These are phyloP conservation scores for Aspergillus sp. DNA, from an alignment of 2,329 filamentous ascomycete genomes.

Conservation along the genomic window DNA sequence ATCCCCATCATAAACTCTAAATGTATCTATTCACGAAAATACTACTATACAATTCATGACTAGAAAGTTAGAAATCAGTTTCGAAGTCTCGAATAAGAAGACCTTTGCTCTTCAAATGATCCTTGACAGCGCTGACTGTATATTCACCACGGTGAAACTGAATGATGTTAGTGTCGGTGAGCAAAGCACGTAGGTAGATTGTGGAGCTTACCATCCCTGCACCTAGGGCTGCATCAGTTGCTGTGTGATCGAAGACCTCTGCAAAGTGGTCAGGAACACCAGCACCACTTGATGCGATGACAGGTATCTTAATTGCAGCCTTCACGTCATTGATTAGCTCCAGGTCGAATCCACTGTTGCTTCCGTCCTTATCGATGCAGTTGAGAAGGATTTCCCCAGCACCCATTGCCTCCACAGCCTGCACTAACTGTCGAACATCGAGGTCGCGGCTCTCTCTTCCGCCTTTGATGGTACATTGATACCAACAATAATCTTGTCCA, in stretches of 20 bases:
- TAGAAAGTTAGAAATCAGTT: conserved; percentile 12
- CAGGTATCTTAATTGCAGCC: conserved; percentile 76
- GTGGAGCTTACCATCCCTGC: conserved; percentile 69
- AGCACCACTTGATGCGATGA: conserved; percentile 90
- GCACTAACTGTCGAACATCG: conserved; percentile 80
- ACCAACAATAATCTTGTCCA: conserved; percentile 85
- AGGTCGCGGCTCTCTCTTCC: conserved; percentile 90
- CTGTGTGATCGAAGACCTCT: conserved; percentile 80
- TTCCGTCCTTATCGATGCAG: conserved; percentile 95
- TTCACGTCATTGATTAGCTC: conserved; percentile 90
- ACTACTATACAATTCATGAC: too few species aligned
- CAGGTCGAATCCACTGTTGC: conserved; percentile 87
- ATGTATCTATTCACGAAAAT: neutral
- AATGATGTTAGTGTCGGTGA: conserved; percentile 6
- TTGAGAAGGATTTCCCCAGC: conserved; percentile 91
- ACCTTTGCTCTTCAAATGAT: conserved; percentile 63
- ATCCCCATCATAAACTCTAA: neutral
- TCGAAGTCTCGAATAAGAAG: conserved; percentile 77
- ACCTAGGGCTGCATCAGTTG: conserved; percentile 84
- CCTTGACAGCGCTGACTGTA: conserved; percentile 89
- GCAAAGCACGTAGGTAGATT: neutral
- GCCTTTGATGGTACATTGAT: conserved; percentile 94
- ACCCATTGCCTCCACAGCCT: conserved; percentile 92
- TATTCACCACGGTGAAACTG: conserved; percentile 91
- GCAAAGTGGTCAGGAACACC: conserved; percentile 81